phyloP scores from a whole-genome alignment of 1,284 basidiomycete genomes.

The Gomphus bonarii region DNA sequence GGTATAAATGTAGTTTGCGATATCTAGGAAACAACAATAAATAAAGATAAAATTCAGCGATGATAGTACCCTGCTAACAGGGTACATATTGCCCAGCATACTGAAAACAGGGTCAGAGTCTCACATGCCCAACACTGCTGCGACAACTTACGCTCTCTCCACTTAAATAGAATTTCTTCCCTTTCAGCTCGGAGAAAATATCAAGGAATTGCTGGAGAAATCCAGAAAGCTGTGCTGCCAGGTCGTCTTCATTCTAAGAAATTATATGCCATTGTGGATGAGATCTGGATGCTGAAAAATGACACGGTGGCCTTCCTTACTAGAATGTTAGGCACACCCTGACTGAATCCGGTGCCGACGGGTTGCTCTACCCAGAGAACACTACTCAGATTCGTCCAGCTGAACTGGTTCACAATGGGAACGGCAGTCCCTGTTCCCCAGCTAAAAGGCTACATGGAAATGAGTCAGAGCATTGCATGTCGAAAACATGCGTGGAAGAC shows the following conservation, averaged over 20 bases:
- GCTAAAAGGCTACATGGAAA: slow-evolving; percentile 41
- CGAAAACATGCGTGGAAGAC: slow-evolving; percentile 16
- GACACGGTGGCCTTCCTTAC: slow-evolving; percentile 25
- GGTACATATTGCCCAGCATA: slow-evolving; percentile 58
- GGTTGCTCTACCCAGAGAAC: slow-evolving; percentile 82
- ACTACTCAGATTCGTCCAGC: slow-evolving; percentile 76
- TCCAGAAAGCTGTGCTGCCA: slow-evolving; percentile 52
- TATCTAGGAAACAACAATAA: slow-evolving; percentile 32
- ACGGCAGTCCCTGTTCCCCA: slow-evolving; percentile 59
- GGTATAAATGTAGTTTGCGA: slow-evolving; percentile 62
- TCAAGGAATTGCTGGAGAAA: slow-evolving; percentile 69
- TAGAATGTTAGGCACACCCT: slow-evolving; percentile 55
- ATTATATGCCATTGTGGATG: not conserved
- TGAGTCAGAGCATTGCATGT: slow-evolving; percentile 10
- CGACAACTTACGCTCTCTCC: slow-evolving; percentile 2
- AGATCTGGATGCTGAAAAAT: slow-evolving; percentile 11
- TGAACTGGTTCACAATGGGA: slow-evolving; percentile 58
- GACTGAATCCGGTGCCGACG: slow-evolving; percentile 72
- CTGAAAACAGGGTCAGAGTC: slow-evolving; percentile 21
- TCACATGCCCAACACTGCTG: not conserved
- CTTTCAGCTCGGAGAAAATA: slow-evolving; percentile 23
- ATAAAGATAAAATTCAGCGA: not conserved
- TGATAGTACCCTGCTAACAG: slow-evolving; percentile 12
- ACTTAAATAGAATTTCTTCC: slow-evolving; percentile 38
- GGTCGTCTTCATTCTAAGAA: slow-evolving; percentile 50